Conservation (phyloP, 805 yeast genomes). For the Nakazawaea ambrosiae region DNA sequence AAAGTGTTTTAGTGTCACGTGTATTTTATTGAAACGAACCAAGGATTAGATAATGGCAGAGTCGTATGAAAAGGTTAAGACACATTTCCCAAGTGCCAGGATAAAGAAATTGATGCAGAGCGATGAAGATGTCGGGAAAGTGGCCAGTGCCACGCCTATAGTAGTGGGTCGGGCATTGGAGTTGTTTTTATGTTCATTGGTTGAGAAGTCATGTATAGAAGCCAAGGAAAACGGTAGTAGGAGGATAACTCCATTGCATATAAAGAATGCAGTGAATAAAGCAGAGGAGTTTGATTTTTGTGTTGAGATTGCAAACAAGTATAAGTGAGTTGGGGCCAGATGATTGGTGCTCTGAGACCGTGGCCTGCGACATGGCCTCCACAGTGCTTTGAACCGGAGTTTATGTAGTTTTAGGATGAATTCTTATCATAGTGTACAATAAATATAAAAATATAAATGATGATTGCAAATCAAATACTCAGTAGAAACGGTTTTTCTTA, state of each 20-base stretch:
- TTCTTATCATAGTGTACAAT: too few relatives aligned
- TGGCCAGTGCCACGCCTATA: slow-evolving; percentile 98
- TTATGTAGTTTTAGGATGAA: too few relatives aligned
- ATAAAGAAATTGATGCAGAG: slow-evolving; percentile 96
- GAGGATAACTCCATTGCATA: slow-evolving; percentile 75
- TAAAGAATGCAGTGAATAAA: slow-evolving; percentile 73
- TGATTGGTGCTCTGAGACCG: slow-evolving; percentile 19
- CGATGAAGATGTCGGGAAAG: slow-evolving; percentile 97
- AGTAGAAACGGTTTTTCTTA: too few relatives aligned
- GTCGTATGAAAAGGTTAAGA: slow-evolving; percentile 49
- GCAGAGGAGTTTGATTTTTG: slow-evolving; percentile 93
- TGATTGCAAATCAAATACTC: too few relatives aligned
- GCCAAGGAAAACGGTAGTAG: slow-evolving; percentile 71
- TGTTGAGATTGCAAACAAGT: slow-evolving; percentile 64
- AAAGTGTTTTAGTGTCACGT: too few relatives aligned
- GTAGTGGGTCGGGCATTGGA: slow-evolving; percentile 94
- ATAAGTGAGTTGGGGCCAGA: slow-evolving; percentile 23
- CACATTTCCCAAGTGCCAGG: slow-evolving; percentile 88
- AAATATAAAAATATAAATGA: too few relatives aligned
- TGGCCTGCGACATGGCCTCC: too few relatives aligned
- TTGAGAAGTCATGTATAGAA: slow-evolving; percentile 73
- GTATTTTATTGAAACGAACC: background rate
- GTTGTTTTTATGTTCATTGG: slow-evolving; percentile 82
- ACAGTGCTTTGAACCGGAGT: too few relatives aligned
- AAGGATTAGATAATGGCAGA: slow-evolving; percentile 12